Conservation (phyloP, 768 basidiomycete genomes). For the Coprinopsis marcescibilis region DNA sequence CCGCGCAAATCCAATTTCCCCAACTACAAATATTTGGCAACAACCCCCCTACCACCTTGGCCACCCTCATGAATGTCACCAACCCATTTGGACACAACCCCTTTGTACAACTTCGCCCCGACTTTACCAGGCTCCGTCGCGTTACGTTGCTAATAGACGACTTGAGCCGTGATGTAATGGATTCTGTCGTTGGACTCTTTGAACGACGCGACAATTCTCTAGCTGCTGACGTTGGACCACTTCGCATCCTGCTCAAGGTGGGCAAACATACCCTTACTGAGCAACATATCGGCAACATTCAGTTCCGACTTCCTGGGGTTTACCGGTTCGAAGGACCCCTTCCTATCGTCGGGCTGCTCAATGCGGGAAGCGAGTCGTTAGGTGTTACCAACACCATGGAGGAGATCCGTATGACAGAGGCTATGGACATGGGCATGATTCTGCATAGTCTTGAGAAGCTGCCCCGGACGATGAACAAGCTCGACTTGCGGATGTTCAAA, state of each 20-base stretch:
- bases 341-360: constrained; percentile 16
- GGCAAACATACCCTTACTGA: constrained; percentile 23
- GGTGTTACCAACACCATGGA: constrained; percentile 12
- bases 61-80: neutral
- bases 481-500: constrained; percentile 20
- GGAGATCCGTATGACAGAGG: constrained; percentile 19
- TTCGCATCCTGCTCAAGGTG: constrained; percentile 16
- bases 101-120: neutral
- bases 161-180: constrained; percentile 23
- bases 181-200: constrained; percentile 20
- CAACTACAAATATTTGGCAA: no score
- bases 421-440: constrained; percentile 15
- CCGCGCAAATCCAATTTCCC: constrained; percentile 11
- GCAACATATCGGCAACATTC: constrained; percentile 18
- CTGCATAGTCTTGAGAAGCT: constrained; percentile 20
- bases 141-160: constrained; percentile 7
- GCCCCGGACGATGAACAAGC: constrained; percentile 13
- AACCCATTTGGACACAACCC: constrained; percentile 1
- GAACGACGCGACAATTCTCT: constrained; percentile 16
- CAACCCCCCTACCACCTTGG: constrained; percentile 17
- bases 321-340: constrained; percentile 25
- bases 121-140: neutral
- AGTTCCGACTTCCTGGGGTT: constrained; percentile 19
- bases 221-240: constrained; percentile 1
- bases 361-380: constrained; percentile 1